These are phyloP conservation scores for Actinomortierella wolfii DNA, from an alignment of 371 early-diverging fungal species.

Conservation along the genomic window DNA sequence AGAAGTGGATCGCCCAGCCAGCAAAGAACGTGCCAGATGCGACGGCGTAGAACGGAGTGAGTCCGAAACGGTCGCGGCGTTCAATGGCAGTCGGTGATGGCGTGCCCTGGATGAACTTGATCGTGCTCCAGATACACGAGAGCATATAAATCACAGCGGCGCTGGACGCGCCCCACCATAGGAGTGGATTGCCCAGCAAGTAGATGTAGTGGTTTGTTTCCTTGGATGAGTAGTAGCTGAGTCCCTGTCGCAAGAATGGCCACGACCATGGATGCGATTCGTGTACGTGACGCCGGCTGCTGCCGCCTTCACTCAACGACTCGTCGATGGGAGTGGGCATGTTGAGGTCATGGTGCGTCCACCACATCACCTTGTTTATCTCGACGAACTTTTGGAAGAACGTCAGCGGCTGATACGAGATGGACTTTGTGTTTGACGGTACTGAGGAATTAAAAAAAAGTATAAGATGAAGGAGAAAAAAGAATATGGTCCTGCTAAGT, in stretches of 20 bases:
- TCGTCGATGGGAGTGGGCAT: slow-evolving; percentile 6
- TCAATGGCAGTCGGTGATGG: slow-evolving; percentile 62
- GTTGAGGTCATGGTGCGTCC: slow-evolving; percentile 84
- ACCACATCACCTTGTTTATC: slow-evolving; percentile 87
- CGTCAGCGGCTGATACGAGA: slow-evolving; percentile 50
- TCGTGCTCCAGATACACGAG: slow-evolving; percentile 49
- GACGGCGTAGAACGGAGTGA: slow-evolving; percentile 53
- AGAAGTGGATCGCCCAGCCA: slow-evolving; percentile 90
- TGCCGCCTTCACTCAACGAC: background rate
- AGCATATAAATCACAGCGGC: slow-evolving; percentile 62
- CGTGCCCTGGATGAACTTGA: slow-evolving; percentile 64
- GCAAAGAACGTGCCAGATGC: slow-evolving; percentile 79
- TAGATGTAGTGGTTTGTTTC: slow-evolving; percentile 83
- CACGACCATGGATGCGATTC: slow-evolving; percentile 79
- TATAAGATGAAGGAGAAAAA: background rate
- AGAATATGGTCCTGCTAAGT: background rate
- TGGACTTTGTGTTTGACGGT: slow-evolving; percentile 30
- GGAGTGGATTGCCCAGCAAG: slow-evolving; percentile 93
- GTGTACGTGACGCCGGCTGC: slow-evolving; percentile 43
- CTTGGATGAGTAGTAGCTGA: slow-evolving; percentile 88
- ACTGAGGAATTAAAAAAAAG: slow-evolving; percentile 1
- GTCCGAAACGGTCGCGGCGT: slow-evolving; percentile 14
- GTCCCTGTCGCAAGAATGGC: slow-evolving; percentile 85
- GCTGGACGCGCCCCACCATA: slow-evolving; percentile 84
- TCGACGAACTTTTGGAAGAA: slow-evolving; percentile 90